These are phyloP conservation scores for Nicotiana rustica DNA, from an alignment of 305 asterid species.

Conservation along the genomic window DNA sequence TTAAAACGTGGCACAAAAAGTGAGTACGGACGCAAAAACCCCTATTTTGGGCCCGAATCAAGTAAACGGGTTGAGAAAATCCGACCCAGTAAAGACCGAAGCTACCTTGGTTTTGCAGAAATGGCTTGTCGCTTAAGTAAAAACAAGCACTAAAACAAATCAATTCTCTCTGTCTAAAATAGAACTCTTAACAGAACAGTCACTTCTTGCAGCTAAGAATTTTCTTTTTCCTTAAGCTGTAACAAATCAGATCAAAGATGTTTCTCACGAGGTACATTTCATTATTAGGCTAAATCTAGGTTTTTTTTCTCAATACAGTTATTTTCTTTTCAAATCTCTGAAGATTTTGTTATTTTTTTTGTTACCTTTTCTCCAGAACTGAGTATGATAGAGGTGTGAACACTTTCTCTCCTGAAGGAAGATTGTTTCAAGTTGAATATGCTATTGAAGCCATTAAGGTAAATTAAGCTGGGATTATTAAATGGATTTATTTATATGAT, in stretches of 20 bases:
- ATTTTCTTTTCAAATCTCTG: background rate
- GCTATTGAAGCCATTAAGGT: slow-evolving; percentile 96
- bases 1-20: too few species aligned
- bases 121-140: slow-evolving; percentile 20
- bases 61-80: slow-evolving; percentile 4
- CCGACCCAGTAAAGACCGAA: slow-evolving; percentile 28
- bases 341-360: background rate
- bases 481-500: slow-evolving; percentile 18
- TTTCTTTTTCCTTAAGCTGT: slow-evolving; percentile 16
- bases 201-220: background rate
- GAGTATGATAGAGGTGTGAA: slow-evolving; percentile 96
- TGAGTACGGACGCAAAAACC: too few species aligned
- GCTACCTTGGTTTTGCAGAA: background rate
- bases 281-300: slow-evolving; percentile 36
- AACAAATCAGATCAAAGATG: slow-evolving; percentile 55
- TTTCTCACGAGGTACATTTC: slow-evolving; percentile 81
- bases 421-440: slow-evolving; percentile 91
- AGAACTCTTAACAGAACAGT: too few species aligned
- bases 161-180: background rate
- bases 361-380: slow-evolving; percentile 53
- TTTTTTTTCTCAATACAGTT: slow-evolving; percentile 36
- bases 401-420: slow-evolving; percentile 93
- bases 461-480: background rate
- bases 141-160: slow-evolving; percentile 10
- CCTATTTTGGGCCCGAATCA: background rate